Evolutionary conservation across 139 green algal genomes (phyloP).

Genomic region (Nannochloris sp.): DNA sequence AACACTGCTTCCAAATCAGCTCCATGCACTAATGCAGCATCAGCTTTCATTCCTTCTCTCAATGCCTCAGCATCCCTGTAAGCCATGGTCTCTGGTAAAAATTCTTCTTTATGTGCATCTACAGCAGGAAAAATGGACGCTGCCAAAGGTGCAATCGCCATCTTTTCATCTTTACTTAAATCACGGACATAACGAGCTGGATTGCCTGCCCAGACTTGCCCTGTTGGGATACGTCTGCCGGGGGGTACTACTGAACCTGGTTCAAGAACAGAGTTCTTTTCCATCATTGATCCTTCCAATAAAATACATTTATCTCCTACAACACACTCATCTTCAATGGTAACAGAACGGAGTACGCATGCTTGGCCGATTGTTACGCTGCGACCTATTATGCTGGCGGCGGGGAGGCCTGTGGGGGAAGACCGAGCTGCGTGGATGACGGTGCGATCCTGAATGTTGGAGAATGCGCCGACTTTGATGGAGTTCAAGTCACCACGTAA

Average conservation of each 20-base stretch:
- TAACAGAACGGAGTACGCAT: conserved; percentile 64
- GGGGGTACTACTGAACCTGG: conserved; percentile 77
- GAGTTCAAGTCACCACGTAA: conserved; percentile 82
- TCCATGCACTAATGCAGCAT: conserved; percentile 3
- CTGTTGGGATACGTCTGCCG: conserved; percentile 64
- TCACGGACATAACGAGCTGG: conserved; percentile 71
- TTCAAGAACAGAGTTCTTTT: conserved; percentile 62
- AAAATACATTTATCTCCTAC: conserved; percentile 72
- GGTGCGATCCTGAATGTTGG: conserved; percentile 65
- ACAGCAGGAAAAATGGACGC: conserved; percentile 6
- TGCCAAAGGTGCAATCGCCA: conserved; percentile 14
- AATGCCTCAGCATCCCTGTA: conserved; percentile 40
- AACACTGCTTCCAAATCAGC: background rate
- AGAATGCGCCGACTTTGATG: conserved; percentile 62
- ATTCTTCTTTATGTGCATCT: conserved; percentile 27
- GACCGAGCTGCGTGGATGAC: conserved; percentile 82
- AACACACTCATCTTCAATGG: conserved; percentile 56
- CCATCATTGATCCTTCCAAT: conserved; percentile 70
- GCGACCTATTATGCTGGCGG: conserved; percentile 64
- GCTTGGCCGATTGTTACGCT: conserved; percentile 74
- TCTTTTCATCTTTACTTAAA: conserved; percentile 52
- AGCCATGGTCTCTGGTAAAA: conserved; percentile 26
- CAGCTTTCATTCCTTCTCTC: conserved; percentile 16
- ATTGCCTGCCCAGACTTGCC: conserved; percentile 80
- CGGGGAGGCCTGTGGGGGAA: conserved; percentile 72